phyloP scores from a whole-genome alignment of 1,284 basidiomycete genomes.

The Sanghuangporus sanghuang region DNA sequence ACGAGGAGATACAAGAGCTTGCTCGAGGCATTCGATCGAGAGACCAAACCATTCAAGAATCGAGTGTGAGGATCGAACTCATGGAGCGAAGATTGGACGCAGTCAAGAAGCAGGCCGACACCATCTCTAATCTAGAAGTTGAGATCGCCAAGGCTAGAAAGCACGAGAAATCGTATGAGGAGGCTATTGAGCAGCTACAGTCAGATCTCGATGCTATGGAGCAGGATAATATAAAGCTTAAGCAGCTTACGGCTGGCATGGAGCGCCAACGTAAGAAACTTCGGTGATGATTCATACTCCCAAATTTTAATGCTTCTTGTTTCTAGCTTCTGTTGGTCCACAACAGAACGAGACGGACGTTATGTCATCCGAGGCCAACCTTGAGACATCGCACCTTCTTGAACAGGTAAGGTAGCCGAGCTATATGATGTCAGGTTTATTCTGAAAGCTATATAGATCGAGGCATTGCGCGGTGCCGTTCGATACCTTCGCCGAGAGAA shows the following conservation, averaged over 20 bases:
- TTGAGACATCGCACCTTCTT: conserved; percentile 81
- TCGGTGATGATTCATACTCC: conserved; percentile 17
- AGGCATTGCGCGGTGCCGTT: conserved; percentile 85
- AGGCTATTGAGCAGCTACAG: conserved; percentile 90
- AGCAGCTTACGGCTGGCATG: conserved; percentile 54
- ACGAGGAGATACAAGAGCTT: conserved; percentile 86
- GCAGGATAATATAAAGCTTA: conserved; percentile 82
- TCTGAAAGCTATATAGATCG: conserved; percentile 50
- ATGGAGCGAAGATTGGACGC: conserved; percentile 91
- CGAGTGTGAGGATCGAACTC: conserved; percentile 87
- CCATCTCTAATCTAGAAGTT: conserved; percentile 74
- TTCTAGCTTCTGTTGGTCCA: conserved; percentile 28
- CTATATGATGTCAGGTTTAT: conserved; percentile 8
- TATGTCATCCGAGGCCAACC: conserved; percentile 57
- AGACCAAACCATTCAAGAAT: conserved; percentile 89
- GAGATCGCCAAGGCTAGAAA: conserved; percentile 79
- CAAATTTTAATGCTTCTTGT: not conserved
- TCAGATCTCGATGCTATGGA: conserved; percentile 83
- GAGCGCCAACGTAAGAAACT: conserved; percentile 57
- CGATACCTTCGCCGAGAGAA: conserved; percentile 91
- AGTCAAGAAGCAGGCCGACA: conserved; percentile 84
- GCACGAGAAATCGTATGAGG: conserved; percentile 86
- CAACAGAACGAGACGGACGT: conserved; percentile 57
- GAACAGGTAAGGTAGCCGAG: conserved; percentile 59
- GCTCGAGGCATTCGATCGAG: conserved; percentile 78